Evolutionary conservation across 2,329 filamentous ascomycete species (phyloP), one percentile per base, ranked within the genome.

Genomic region (Penicillium frequentans): DNA sequence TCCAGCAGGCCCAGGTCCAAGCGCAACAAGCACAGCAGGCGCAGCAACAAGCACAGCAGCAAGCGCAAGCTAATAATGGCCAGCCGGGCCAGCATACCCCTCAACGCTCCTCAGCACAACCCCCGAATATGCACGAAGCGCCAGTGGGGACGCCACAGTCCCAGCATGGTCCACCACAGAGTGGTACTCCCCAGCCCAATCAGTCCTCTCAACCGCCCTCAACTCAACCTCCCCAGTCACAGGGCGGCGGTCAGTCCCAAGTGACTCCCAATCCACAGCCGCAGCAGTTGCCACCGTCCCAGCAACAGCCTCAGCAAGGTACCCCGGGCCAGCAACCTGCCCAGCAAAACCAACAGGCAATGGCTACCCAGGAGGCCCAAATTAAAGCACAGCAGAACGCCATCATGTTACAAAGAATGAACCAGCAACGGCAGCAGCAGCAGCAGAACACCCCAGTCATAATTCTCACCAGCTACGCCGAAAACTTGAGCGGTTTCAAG

Each of bases 401-500:
- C 23, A 69, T 77, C 64, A 72, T 78, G 66, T 72, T 77, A 67
- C 73, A 75, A 35, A 61, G 73, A 31, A 73, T 71, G 67, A 64
- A 61, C 16, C 69, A 75, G 52, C 76, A 74, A 57, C 63, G 58
- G 19, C 69, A 39, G 6, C 69, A 75, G 53, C 76, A 74, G 21
- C 69, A 75, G 52, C 76, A 74, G 56, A 78, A 77, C 26, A 69
- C 75, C 21, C 78, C 79, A 23, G 80, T 85, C 11, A 62, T 86
- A 57, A 79, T 78, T 60, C 69, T 87, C 39, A 75, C 85, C 60
- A 77, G 77, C 46, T 86, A 86, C 62, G 81, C 82, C 10, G 83
- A 87, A 61, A 75, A 81, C 47, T 71, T 87, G 19, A 81, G 82
- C 57, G 75, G 70, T 46, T 85, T 81, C 64, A 88, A 69, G 76